phyloP scores from a whole-genome alignment of 495 filamentous ascomycete genomes.

The Tuber melanosporum region DNA sequence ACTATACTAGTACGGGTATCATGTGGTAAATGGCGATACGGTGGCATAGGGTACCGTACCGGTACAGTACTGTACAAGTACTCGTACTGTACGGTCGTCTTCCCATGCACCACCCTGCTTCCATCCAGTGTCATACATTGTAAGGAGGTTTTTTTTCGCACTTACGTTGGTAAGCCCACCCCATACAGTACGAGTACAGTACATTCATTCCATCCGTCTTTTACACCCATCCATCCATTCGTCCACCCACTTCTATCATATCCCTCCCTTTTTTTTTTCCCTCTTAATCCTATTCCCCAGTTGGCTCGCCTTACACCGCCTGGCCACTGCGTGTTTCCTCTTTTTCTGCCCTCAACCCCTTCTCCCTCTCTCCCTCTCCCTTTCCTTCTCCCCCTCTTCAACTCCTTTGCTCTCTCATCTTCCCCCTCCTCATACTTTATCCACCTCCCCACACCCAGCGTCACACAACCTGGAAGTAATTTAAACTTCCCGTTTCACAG shows the following conservation, averaged over 20 bases:
- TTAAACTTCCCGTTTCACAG: background rate
- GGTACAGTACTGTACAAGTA: too few species aligned
- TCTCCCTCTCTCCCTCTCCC: slow-evolving; percentile 10
- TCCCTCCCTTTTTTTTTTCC: slow-evolving; percentile 19
- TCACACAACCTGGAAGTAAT: slow-evolving; percentile 9
- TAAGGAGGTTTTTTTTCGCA: background rate
- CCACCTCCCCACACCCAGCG: background rate
- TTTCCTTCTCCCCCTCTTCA: background rate
- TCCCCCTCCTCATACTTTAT: slow-evolving; percentile 5
- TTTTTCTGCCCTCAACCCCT: slow-evolving; percentile 6
- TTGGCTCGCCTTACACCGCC: slow-evolving; percentile 3
- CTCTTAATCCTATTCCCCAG: background rate
- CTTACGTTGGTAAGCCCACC: background rate
- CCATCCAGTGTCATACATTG: background rate
- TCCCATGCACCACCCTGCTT: background rate
- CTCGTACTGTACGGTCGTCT: too few species aligned
- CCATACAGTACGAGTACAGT: background rate
- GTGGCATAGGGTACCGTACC: too few species aligned
- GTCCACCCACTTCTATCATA: slow-evolving; percentile 15
- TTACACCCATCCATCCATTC: slow-evolving; percentile 10
- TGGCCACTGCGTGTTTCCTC: slow-evolving; percentile 8
- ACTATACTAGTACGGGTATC: too few species aligned
- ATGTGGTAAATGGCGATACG: too few species aligned
- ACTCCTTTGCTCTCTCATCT: background rate
- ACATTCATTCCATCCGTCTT: background rate